Conservation (phyloP, 2,329 filamentous ascomycete genomes). For the Helotiales sp. region DNA sequence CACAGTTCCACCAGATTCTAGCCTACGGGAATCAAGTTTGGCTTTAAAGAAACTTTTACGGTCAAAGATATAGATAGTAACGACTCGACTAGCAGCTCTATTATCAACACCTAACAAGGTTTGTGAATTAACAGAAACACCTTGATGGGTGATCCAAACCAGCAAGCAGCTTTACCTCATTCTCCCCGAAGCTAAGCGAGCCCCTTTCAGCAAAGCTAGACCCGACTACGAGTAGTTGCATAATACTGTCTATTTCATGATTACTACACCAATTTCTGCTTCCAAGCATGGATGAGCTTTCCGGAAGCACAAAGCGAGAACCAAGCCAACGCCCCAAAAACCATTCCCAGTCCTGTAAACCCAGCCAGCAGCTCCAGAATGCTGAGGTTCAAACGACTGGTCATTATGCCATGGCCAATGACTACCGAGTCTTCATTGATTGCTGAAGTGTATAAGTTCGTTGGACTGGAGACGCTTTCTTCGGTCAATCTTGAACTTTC, state of each 20-base stretch:
- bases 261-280: too few relatives aligned
- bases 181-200: too few relatives aligned
- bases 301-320: not conserved
- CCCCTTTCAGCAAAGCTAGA: too few relatives aligned
- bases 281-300: not conserved
- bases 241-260: not conserved
- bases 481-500: not conserved
- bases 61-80: too few relatives aligned
- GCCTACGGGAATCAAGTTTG: not conserved
- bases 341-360: slow-evolving; percentile 6
- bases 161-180: too few relatives aligned
- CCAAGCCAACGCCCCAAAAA: slow-evolving; percentile 9
- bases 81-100: too few relatives aligned
- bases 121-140: too few relatives aligned
- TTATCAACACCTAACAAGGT: too few relatives aligned
- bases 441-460: too few relatives aligned
- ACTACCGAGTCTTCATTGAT: slow-evolving; percentile 5
- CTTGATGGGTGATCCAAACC: too few relatives aligned
- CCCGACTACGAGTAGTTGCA: not conserved
- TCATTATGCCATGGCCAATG: slow-evolving; percentile 18
- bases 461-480: not conserved
- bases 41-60: not conserved
- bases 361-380: not conserved
- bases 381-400: slow-evolving; percentile 2
- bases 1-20: not conserved